Evolutionary conservation across 1,139 yeast genomes (phyloP), one percentile per base, ranked within the genome.

Genomic region (Spathaspora sp.): DNA sequence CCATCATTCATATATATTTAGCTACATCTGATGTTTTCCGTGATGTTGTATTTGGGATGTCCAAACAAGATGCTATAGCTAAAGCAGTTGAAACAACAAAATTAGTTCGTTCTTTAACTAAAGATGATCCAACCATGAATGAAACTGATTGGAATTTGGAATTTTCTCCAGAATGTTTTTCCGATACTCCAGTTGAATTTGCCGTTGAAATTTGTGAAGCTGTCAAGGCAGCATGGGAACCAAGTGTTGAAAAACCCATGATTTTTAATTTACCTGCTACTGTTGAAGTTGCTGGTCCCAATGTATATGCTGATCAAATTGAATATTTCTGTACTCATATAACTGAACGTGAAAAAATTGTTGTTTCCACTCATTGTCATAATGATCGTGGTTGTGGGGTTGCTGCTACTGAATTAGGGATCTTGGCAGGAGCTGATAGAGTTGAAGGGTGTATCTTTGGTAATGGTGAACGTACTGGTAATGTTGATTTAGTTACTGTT

Each of bases 311-410:
- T 45, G 98, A 93, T 69, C 98, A 91, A 73, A 84, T 93, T 53
- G 99, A 93, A 70, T 90, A 86, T 65, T 93, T 93, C 63, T 73
- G 86, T 52, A 83, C 84, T 23, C 78, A 86, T 58, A 86, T 93
- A 47, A 66, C 85, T 41, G 86, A 91, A 61, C 84, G 98, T 60
- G 95, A 89, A 56, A 88, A 82, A 58, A 82, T 91, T 38, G 84
- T 95, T 61, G 83, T 93, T 47, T 91, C 98, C 24, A 81, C 93
- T 42, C 99, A 93, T 66, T 89, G 96, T 43, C 99, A 93, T 72
- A 93, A 93, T 59, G 98, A 93, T 68, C 83, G 98, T 67, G 98
- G 98, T 31, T 90, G 97, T 68, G 97, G 96, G 49, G 98, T 93
- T 40, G 98, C 98, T 15, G 98, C 98, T 18, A 86, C 97, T 11